Evolutionary conservation across 73 alveolate species (phyloP), one percentile per base, ranked within the genome.

Genomic region (Diophrys sp.): DNA sequence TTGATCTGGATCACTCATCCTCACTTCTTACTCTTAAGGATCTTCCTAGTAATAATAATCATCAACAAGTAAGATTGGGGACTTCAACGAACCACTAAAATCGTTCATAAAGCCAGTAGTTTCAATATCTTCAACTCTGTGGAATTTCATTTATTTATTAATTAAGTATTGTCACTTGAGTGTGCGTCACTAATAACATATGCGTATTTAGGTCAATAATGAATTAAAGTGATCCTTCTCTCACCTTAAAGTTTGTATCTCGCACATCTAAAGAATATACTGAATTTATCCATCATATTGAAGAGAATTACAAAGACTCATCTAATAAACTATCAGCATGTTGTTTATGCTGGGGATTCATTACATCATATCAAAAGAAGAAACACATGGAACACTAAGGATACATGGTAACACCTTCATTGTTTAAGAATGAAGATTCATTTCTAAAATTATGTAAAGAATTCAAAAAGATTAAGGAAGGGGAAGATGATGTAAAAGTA

Each of bases 331-430:
- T 74, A 14, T 82, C 90, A 28, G 90, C 74, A 24, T 82, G 90
- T 75, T 24, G 73, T 1, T 77, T 82, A 23, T 82, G 90, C 67
- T 82, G 90, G 90, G 90, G 90, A 25, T 75, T 82, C 70, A 75
- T 82, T 18, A 74, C 84, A 14, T 75, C 53, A 53, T 66, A 31
- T 33, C 70, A 74, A 32, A 82, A 74, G 29, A 29, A 80, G 34
- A 27, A 73, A 29, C 90, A 82, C 56, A 8, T 34, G 44, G 84
- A 74, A 71, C 90, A 82, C 75, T 75, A 84, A 0, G 81, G 56
- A 26, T 82, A 82, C 57, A 82, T 75, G 0, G 80, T 82, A 2
- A 82, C 90, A 11, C 85, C 90, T 27, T 29, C 70, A 1, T 74
- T 29, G 54, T 75, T 82, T 25, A 56, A 33, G n/a, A 56, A 56